Percentiles rank a stretch among this genome's conserved stretches.
phyloP scores from a whole-genome alignment of 225 moss, liverwort and hornwort genomes.

The Climacium dendroides region DNA sequence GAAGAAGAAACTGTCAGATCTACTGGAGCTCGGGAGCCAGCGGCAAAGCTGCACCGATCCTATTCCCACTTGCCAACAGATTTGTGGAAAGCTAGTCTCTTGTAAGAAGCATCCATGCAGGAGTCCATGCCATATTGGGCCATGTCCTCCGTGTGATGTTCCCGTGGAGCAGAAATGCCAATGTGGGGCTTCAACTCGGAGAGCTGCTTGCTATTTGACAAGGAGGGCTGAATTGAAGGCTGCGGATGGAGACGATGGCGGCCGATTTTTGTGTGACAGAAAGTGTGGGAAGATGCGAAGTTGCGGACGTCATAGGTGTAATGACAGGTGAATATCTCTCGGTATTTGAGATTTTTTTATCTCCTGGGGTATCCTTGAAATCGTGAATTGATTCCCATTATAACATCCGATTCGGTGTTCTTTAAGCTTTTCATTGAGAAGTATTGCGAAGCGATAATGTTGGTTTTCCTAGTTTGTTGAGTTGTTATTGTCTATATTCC shows the following conservation, averaged over 20 bases:
- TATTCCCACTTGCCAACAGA: constrained; percentile 66
- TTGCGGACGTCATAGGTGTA: constrained; percentile 90
- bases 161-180: constrained; percentile 76
- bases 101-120: constrained; percentile 68
- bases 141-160: constrained; percentile 63
- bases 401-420: not conserved
- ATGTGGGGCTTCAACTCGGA: constrained; percentile 65
- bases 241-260: constrained; percentile 11
- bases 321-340: constrained; percentile 37
- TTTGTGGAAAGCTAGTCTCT: constrained; percentile 42
- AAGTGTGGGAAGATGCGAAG: constrained; percentile 80
- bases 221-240: constrained; percentile 1
- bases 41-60: constrained; percentile 59
- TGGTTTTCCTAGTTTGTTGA: not conserved
- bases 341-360: not conserved
- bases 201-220: constrained; percentile 59
- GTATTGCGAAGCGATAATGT: not conserved
- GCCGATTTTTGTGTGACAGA: constrained; percentile 72
- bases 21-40: constrained; percentile 14
- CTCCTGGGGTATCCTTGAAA: not conserved
- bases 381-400: not conserved
- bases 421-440: not conserved
- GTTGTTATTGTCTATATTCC: not conserved
- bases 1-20: constrained; percentile 38
- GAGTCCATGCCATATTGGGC: constrained; percentile 61